Conservation (phyloP, 208 protist species). For the Porcisia hertigi region DNA sequence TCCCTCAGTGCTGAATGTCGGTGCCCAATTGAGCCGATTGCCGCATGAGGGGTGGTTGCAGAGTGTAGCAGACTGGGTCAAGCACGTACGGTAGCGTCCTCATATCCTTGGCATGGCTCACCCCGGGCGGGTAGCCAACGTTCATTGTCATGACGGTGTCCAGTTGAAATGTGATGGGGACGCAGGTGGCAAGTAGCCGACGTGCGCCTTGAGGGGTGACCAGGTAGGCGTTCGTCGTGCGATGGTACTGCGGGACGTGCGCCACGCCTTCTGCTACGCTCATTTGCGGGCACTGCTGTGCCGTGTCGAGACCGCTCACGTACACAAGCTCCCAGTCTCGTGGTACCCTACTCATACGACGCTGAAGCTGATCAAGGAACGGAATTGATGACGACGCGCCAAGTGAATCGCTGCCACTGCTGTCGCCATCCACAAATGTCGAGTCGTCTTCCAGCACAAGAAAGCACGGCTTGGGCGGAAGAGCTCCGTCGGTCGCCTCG, state of each 20-base stretch:
- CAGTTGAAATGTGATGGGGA: conserved; percentile 83
- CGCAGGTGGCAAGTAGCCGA: conserved; percentile 50
- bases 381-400: not conserved
- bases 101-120: not conserved
- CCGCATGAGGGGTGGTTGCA: conserved; percentile 75
- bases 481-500: not conserved
- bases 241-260: conserved; percentile 81
- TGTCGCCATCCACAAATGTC: not conserved
- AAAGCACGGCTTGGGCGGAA: not conserved
- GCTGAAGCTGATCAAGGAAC: conserved; percentile 43
- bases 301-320: conserved; percentile 84
- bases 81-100: conserved; percentile 43
- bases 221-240: conserved; percentile 84
- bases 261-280: conserved; percentile 42
- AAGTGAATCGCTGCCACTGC: not conserved
- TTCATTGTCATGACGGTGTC: conserved; percentile 88
- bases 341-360: conserved; percentile 40
- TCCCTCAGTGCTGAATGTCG: conserved; percentile 63
- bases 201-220: conserved; percentile 64
- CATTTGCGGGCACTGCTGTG: conserved; percentile 33
- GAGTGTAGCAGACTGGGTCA: conserved; percentile 72
- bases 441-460: conserved; percentile 13
- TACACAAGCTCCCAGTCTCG: conserved; percentile 82
- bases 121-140: conserved; percentile 10
- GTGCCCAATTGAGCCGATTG: conserved; percentile 68